These are phyloP conservation scores for Emergomyces orientalis DNA, from an alignment of 2,329 filamentous ascomycete genomes.

Conservation along the genomic window DNA sequence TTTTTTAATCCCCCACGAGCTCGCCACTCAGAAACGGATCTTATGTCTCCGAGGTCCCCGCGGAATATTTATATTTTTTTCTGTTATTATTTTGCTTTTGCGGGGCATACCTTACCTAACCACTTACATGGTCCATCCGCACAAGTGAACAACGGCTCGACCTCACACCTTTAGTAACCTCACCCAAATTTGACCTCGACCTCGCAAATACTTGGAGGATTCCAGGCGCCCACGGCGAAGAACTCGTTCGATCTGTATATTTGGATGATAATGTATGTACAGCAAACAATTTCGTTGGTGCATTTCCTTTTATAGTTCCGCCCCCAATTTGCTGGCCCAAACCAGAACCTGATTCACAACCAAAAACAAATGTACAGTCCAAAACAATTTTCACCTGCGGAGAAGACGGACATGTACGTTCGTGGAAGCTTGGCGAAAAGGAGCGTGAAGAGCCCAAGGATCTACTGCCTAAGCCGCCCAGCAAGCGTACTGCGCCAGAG, in stretches of 20 bases:
- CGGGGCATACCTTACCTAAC: neutral
- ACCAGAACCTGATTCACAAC: neutral
- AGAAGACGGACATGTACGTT: conserved; percentile 37
- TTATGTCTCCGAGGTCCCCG: too few relatives aligned
- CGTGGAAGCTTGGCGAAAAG: conserved; percentile 25
- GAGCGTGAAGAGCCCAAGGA: conserved; percentile 6
- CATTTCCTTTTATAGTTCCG: neutral
- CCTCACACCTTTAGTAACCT: conserved; percentile 31
- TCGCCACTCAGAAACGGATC: neutral
- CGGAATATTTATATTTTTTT: neutral
- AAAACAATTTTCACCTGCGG: conserved; percentile 37
- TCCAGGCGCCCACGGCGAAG: conserved; percentile 41
- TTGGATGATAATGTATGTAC: conserved; percentile 36
- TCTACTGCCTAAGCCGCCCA: neutral
- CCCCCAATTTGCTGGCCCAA: neutral
- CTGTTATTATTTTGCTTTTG: neutral
- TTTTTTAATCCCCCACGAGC: too few relatives aligned
- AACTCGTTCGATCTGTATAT: conserved; percentile 39
- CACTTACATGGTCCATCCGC: conserved; percentile 1
- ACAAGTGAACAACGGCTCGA: conserved; percentile 35
- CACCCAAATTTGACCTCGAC: conserved; percentile 33
- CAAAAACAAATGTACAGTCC: conserved; percentile 19
- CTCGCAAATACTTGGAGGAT: conserved; percentile 33
- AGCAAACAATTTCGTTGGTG: neutral
- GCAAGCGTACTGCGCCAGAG: conserved; percentile 1